phyloP scores from a whole-genome alignment of 805 yeast species.

The Kluyveromyces wickerhamii region DNA sequence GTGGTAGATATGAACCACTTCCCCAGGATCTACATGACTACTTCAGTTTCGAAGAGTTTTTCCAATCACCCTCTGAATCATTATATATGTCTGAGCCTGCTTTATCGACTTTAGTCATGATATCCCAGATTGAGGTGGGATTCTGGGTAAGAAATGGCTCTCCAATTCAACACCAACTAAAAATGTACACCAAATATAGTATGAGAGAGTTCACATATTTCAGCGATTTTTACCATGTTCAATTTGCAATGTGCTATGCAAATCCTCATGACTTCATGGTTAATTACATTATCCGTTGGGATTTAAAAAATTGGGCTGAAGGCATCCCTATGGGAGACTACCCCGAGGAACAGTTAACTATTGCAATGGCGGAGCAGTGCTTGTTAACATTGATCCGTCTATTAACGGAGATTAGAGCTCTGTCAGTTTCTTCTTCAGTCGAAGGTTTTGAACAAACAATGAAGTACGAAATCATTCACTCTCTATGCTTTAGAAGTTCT shows the following conservation, averaged over 20 bases:
- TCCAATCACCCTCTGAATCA: constrained; percentile 14
- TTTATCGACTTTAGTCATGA: constrained; percentile 61
- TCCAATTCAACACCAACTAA: constrained; percentile 69
- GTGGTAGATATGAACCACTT: constrained; percentile 25
- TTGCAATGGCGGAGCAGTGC: constrained; percentile 73
- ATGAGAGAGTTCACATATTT: constrained; percentile 76
- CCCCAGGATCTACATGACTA: constrained; percentile 12
- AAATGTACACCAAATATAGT: constrained; percentile 68
- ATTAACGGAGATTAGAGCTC: constrained; percentile 56
- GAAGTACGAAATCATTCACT: constrained; percentile 68
- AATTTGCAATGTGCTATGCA: constrained; percentile 46
- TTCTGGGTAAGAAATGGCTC: constrained; percentile 93
- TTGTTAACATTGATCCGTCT: constrained; percentile 58
- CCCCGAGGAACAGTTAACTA: constrained; percentile 37
- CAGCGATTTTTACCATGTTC: constrained; percentile 70
- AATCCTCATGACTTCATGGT: constrained; percentile 50
- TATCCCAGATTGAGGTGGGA: constrained; percentile 82
- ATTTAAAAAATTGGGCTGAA: constrained; percentile 45
- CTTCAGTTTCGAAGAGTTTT: constrained; percentile 15
- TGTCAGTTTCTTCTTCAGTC: constrained; percentile 42
- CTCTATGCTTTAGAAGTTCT: constrained; percentile 67
- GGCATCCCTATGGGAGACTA: constrained; percentile 35
- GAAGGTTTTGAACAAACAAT: constrained; percentile 45
- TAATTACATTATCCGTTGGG: constrained; percentile 64
- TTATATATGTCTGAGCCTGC: constrained; percentile 50